phyloP scores from a whole-genome alignment of 176 grass and related monocot genomes.

The Aegilops bicornis region DNA sequence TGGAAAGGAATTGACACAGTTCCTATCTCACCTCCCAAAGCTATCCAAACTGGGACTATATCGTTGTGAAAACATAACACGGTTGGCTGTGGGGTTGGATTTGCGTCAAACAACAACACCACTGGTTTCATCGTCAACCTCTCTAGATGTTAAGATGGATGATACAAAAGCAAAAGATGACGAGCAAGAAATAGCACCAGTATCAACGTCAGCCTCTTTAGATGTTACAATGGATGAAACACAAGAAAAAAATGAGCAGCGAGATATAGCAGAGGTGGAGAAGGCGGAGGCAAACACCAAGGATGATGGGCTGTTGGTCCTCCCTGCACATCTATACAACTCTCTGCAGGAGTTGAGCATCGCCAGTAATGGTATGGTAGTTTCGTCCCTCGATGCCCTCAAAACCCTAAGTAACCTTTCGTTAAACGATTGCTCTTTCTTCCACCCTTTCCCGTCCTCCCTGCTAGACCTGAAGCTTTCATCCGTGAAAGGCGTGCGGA shows the following conservation, averaged over 20 bases:
- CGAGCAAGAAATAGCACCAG: too few relatives aligned
- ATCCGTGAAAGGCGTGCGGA: background rate
- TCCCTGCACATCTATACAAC: background rate
- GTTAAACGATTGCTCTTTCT: too few relatives aligned
- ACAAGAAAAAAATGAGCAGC: background rate
- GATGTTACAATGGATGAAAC: background rate
- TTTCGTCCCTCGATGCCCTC: too few relatives aligned
- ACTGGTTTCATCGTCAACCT: too few relatives aligned
- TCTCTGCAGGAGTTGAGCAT: background rate
- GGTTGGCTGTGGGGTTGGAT: background rate
- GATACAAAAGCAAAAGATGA: background rate
- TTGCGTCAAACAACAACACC: background rate
- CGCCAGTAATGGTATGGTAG: rapidly evolving
- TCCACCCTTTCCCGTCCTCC: background rate
- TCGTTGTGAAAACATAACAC: background rate
- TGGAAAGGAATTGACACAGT: background rate
- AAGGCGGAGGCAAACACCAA: background rate
- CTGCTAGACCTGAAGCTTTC: rapidly evolving
- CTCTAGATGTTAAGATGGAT: background rate
- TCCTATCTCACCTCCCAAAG: background rate
- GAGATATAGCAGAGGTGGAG: background rate
- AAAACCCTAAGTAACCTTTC: too few relatives aligned
- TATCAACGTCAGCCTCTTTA: background rate
- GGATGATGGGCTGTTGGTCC: background rate
- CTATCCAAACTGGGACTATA: background rate